A percentile compares a stretch with the other conserved stretches of the same genome.
phyloP scores from a whole-genome alignment of 805 yeast genomes.

The Metschnikowia dekortorum region DNA sequence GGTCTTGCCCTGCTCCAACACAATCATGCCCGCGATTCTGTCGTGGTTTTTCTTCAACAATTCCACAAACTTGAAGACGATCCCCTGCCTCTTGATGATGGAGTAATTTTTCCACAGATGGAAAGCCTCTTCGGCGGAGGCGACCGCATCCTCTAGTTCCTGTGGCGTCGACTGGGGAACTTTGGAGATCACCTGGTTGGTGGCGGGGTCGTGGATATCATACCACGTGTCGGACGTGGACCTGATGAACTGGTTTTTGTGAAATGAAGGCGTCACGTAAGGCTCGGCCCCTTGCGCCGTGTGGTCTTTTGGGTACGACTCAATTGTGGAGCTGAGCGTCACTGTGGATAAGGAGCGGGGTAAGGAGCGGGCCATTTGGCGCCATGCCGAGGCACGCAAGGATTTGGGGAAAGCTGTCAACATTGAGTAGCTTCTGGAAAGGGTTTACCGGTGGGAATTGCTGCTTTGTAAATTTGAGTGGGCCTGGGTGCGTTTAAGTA shows the following conservation, averaged over 20 bases:
- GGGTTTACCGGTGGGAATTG: not conserved
- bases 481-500: not conserved
- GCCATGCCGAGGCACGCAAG: slow-evolving; percentile 3
- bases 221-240: slow-evolving; percentile 52
- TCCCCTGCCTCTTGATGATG: slow-evolving; percentile 67
- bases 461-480: not conserved
- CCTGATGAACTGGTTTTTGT: slow-evolving; percentile 48
- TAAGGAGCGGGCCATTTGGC: slow-evolving; percentile 6
- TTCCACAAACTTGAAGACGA: slow-evolving; percentile 64
- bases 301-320: slow-evolving; percentile 41
- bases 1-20: slow-evolving; percentile 60
- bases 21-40: slow-evolving; percentile 54
- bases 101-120: slow-evolving; percentile 49
- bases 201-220: slow-evolving; percentile 73
- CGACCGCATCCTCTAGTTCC: slow-evolving; percentile 63
- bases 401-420: slow-evolving; percentile 11
- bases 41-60: slow-evolving; percentile 64
- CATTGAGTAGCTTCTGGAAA: slow-evolving; percentile 3
- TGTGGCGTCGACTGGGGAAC: slow-evolving; percentile 70
- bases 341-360: slow-evolving; percentile 12
- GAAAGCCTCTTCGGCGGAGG: slow-evolving; percentile 61
- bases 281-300: slow-evolving; percentile 33
- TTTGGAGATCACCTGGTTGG: slow-evolving; percentile 57
- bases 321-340: slow-evolving; percentile 27
- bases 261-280: slow-evolving; percentile 47